Evolutionary conservation across 2,329 filamentous ascomycete genomes (phyloP).

Genomic region (Xylariaceae sp.): DNA sequence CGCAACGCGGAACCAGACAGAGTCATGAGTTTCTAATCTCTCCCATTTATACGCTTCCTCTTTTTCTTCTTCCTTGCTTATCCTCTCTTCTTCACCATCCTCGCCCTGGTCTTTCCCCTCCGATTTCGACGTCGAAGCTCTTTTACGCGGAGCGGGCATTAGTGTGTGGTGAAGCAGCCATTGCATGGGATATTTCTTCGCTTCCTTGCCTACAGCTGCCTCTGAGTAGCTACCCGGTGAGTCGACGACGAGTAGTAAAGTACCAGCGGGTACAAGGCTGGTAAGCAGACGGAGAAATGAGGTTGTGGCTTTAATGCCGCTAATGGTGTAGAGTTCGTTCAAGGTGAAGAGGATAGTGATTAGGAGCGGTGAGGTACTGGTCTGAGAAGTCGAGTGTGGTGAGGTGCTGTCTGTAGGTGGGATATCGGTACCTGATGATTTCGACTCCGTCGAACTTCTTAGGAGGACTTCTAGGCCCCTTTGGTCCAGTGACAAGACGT

Average conservation of each 20-base stretch:
- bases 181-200: slow-evolving; percentile 82
- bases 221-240: slow-evolving; percentile 93
- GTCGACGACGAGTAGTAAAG: slow-evolving; percentile 81
- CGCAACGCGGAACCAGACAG: slow-evolving; percentile 78
- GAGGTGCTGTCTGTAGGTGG: background rate
- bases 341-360: slow-evolving; percentile 90
- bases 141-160: slow-evolving; percentile 31
- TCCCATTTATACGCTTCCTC: slow-evolving; percentile 57
- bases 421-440: no score
- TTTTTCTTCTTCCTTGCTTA: slow-evolving; percentile 37
- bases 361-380: slow-evolving; percentile 43
- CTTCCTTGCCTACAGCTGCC: slow-evolving; percentile 62
- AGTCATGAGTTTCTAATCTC: slow-evolving; percentile 72
- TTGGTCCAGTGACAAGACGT: slow-evolving; percentile 45
- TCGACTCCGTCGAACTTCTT: background rate
- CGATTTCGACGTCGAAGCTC: background rate
- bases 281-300: slow-evolving; percentile 71
- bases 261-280: slow-evolving; percentile 51
- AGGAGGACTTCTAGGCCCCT: slow-evolving; percentile 34
- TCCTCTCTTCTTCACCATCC: background rate
- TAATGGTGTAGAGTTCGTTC: slow-evolving; percentile 87
- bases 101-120: no score
- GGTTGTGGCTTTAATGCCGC: slow-evolving; percentile 71
- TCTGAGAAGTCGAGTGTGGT: slow-evolving; percentile 4
- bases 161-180: slow-evolving; percentile 87